phyloP scores from a whole-genome alignment of 78 protist species.

The Isochrysis galbana region DNA sequence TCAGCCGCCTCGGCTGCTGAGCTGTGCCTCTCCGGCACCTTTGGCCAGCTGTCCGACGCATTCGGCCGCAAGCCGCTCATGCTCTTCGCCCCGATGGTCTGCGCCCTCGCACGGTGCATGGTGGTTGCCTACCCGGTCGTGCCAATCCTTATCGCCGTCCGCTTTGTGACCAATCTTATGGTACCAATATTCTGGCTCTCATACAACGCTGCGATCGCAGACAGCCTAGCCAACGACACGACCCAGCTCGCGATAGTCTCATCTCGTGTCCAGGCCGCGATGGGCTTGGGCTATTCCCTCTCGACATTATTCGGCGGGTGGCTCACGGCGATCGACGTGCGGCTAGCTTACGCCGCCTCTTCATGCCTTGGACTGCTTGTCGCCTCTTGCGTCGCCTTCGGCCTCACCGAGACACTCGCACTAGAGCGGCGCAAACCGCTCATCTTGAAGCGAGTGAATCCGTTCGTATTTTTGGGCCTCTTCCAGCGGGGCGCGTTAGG shows the following conservation, averaged over 20 bases:
- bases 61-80: constrained; percentile 12
- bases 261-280: neutral
- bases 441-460: neutral
- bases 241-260: neutral
- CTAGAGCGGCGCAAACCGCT: neutral
- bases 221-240: neutral
- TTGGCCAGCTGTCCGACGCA: constrained; percentile 16
- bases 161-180: neutral
- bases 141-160: neutral
- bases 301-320: neutral
- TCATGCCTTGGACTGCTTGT: neutral
- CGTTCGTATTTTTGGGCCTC: neutral
- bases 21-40: neutral
- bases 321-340: neutral
- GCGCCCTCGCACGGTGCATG: neutral
- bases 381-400: neutral
- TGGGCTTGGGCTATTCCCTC: constrained; percentile 21
- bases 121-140: neutral
- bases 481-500: neutral
- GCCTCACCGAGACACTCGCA: neutral
- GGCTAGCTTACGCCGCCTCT: constrained; percentile 6
- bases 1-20: neutral
- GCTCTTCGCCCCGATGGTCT: neutral
- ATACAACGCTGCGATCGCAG: neutral
- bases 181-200: constrained; percentile 34